These are phyloP conservation scores for Amoeboaphelidium occidentale DNA, from an alignment of 371 early-diverging fungal genomes.

Conservation along the genomic window DNA sequence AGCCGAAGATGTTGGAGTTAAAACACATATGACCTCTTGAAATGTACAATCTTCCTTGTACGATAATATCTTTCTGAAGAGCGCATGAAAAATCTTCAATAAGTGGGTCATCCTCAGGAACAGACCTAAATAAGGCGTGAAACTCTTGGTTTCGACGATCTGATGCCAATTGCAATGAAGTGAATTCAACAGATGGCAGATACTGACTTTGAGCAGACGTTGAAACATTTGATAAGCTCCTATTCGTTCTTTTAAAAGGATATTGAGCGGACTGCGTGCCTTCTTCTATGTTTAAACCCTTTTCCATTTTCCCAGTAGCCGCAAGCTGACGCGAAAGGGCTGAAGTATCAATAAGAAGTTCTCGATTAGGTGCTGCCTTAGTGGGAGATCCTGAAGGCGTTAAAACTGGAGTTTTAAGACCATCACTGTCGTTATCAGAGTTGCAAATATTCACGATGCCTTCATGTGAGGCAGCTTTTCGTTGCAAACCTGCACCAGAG, in stretches of 20 bases:
- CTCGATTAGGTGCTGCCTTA: background rate
- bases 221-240: background rate
- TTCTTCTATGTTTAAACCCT: no score
- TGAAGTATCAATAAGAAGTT: background rate
- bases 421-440: background rate
- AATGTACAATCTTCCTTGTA: constrained; percentile 73
- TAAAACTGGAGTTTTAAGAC: background rate
- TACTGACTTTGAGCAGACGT: background rate
- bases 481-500: no score
- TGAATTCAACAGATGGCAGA: background rate
- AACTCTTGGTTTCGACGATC: constrained; percentile 29
- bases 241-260: background rate
- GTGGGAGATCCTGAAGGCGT: background rate
- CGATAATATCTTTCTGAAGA: constrained; percentile 66
- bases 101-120: constrained; percentile 32
- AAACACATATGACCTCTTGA: constrained; percentile 69
- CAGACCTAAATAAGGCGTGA: constrained; percentile 30
- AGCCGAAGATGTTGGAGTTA: constrained; percentile 87
- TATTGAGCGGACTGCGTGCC: background rate
- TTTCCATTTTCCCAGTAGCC: background rate
- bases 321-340: background rate
- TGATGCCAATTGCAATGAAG: constrained; percentile 29
- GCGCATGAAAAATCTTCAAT: constrained; percentile 74
- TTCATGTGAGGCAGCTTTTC: background rate
- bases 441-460: background rate